These are phyloP conservation scores for Chloranthus sessilifolius DNA, from an alignment of 164 flowering plant genomes.

Conservation along the genomic window DNA sequence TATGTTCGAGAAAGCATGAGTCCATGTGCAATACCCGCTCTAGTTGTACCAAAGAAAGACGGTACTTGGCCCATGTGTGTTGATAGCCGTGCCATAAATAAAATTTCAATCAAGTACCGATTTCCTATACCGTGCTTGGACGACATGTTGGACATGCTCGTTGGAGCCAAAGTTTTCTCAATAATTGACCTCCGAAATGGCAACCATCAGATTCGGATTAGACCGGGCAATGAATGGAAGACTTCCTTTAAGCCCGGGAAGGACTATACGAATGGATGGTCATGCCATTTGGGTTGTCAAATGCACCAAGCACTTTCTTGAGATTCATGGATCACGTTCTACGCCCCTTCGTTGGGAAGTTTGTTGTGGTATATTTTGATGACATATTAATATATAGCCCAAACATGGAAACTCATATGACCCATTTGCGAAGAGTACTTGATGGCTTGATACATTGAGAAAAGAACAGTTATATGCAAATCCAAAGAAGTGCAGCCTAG, in stretches of 20 bases:
- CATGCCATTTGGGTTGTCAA: no score
- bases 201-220: not conserved
- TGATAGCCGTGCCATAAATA: conserved; percentile 1
- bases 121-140: conserved; percentile 1
- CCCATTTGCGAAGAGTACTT: not conserved
- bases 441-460: not conserved
- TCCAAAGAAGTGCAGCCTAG: not conserved
- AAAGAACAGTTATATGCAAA: not conserved
- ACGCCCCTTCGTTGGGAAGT: not conserved
- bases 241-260: not conserved
- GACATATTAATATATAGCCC: conserved; percentile 4
- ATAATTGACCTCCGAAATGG: conserved; percentile 1
- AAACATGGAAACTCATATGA: not conserved
- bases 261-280: no score
- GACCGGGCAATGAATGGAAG: not conserved
- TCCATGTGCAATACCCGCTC: not conserved
- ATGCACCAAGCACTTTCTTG: conserved; percentile 4
- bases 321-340: not conserved
- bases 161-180: not conserved
- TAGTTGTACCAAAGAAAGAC: conserved; percentile 1
- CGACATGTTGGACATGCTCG: not conserved
- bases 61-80: conserved; percentile 5
- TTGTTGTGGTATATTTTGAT: no score
- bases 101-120: conserved; percentile 3
- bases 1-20: conserved; percentile 10